phyloP scores from a whole-genome alignment of 352 stramenopile species.

The Phytophthora cactorum region DNA sequence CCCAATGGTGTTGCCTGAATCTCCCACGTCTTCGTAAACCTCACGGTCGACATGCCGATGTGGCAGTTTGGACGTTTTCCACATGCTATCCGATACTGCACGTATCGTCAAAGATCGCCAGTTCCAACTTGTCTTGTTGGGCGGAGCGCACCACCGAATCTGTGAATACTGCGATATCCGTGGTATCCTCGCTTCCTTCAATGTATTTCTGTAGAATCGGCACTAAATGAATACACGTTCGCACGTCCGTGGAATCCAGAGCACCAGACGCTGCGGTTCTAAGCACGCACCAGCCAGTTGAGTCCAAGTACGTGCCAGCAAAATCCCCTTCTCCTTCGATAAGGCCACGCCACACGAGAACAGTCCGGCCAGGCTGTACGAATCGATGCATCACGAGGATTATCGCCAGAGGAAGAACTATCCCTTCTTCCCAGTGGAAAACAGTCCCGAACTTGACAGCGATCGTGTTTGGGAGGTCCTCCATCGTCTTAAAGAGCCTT shows the following conservation, averaged over 20 bases:
- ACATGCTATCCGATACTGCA: no score
- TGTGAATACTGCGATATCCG: no score
- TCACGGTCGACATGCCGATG: no score
- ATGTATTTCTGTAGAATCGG: no score
- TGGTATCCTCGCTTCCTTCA: no score
- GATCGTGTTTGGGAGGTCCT: slow-evolving; percentile 8
- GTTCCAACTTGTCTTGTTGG: no score
- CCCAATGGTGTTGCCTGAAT: no score
- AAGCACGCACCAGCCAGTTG: slow-evolving; percentile 23
- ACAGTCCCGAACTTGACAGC: slow-evolving; percentile 23
- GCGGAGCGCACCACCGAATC: no score
- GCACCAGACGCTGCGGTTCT: neutral
- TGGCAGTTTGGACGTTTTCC: no score
- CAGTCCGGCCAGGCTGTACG: slow-evolving; percentile 14
- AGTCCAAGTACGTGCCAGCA: slow-evolving; percentile 10
- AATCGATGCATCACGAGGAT: slow-evolving; percentile 7
- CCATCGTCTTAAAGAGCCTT: slow-evolving; percentile 1
- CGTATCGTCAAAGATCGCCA: no score
- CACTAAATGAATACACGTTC: slow-evolving; percentile 1
- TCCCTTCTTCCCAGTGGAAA: slow-evolving; percentile 5
- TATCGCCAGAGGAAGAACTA: slow-evolving; percentile 7
- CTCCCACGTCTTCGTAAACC: no score
- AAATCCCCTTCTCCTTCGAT: slow-evolving; percentile 19
- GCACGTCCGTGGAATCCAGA: slow-evolving; percentile 12
- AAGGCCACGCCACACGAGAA: slow-evolving; percentile 23